Evolutionary conservation across 2,329 filamentous ascomycete species (phyloP), one percentile per base, ranked within the genome.

Genomic region (Rutstroemia sp.): DNA sequence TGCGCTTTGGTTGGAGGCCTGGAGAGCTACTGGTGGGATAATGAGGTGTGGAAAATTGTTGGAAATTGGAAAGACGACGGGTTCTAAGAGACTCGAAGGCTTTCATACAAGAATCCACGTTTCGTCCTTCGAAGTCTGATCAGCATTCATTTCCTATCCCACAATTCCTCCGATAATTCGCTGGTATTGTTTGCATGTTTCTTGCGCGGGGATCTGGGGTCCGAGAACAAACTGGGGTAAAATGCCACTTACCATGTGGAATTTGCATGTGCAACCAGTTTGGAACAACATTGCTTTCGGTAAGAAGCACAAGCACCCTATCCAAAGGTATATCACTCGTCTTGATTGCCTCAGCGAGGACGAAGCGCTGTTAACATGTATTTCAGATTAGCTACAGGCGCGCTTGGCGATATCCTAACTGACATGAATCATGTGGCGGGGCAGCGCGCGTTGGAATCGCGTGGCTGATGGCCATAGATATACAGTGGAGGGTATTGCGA

Each of bases 281-380:
- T 56, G 75, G 76, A 61, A 71, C 69, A 59, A 76, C 68, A 60
- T 72, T 70, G 57, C 67, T 63, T 52, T 75, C 72, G 59, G 70
- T 69, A 60, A 79, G 71, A 60, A 67, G 19, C 12, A 21, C 67
- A 60, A 75, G 70, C 60, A 79, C 71, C 61, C 76, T 67, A 56
- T 72, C 70, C 58, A 74, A 70, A 44, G 73, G 69, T 55, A 78
- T 69, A 45, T 70, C 68, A 56, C 73, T 71, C 44, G 70, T 70
- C 65, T 78, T 80, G 62, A 80, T 70, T 60, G 77, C 74, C 65
- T 80, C 78, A 63, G 77, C 73, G 61, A 80, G 72, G 56, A 80
- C 67, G 64, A 73, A 73, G 57, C 66, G 67, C 67, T 69, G 48
- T 54, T 42, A 25, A 39, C n/a, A 48, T 25, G 58, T 56, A 57